A percentile compares a stretch with the other conserved stretches of the same genome.
These are phyloP conservation scores for Cyclospora cayetanensis DNA, from an alignment of 169 alveolate species.

Conservation along the genomic window DNA sequence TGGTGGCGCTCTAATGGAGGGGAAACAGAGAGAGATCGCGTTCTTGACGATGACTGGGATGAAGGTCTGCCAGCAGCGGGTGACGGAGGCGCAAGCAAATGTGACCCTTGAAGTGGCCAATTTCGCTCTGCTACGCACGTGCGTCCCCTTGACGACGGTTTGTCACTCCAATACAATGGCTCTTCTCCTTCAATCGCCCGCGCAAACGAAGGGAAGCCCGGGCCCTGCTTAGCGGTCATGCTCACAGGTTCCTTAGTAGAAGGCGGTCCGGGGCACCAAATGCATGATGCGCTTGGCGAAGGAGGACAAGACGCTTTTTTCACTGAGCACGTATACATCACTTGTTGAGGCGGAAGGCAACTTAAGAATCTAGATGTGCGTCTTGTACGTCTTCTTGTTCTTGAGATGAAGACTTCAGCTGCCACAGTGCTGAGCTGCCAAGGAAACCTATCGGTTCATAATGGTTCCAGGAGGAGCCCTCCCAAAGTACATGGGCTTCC, in stretches of 20 bases:
- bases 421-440: not conserved
- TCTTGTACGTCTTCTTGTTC: not conserved
- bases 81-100: not conserved
- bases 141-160: not conserved
- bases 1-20: not conserved
- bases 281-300: not conserved
- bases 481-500: too few species aligned
- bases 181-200: not conserved
- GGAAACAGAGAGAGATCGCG: conserved; percentile 22
- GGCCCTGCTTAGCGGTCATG: not conserved
- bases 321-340: not conserved
- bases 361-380: not conserved
- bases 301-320: not conserved
- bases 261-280: not conserved
- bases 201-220: not conserved
- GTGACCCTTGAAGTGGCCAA: not conserved
- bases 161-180: not conserved
- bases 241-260: not conserved
- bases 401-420: not conserved
- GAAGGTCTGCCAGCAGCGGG: not conserved
- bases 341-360: not conserved
- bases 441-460: not conserved
- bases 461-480: not conserved
- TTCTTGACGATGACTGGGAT: conserved; percentile 2
- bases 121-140: not conserved